Conservation (phyloP, 306 rosid species). For the Begonia masoniana region DNA sequence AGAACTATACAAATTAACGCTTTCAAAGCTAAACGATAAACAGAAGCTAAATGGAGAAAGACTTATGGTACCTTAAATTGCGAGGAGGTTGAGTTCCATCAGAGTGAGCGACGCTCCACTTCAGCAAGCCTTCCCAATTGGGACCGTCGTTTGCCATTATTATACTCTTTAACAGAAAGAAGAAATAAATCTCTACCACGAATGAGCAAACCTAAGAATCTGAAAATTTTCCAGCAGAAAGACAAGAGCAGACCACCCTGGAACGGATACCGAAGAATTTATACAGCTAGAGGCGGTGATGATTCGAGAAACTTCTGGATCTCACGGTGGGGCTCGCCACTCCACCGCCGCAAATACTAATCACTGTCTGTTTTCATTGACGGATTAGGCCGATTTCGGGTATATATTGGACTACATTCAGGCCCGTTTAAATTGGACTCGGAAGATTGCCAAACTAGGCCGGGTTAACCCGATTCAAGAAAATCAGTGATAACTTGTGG, state of each 20-base stretch:
- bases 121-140: constrained; percentile 83
- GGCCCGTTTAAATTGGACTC: no score
- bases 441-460: no score
- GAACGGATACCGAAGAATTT: background rate
- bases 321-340: background rate
- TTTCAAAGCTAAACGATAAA: background rate
- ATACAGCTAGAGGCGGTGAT: constrained; percentile 1
- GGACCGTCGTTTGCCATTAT: constrained; percentile 68
- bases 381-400: background rate
- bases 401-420: no score
- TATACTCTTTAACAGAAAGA: background rate
- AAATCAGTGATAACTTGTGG: no score
- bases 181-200: background rate
- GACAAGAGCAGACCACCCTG: background rate
- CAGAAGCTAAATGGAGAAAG: background rate
- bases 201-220: background rate
- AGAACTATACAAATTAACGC: background rate
- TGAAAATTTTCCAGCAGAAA: no score
- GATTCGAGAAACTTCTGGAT: constrained; percentile 10
- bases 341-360: no score
- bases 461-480: no score
- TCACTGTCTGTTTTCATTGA: background rate
- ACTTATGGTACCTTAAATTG: constrained; percentile 33
- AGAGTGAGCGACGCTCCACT: constrained; percentile 75
- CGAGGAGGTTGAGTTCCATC: constrained; percentile 62